phyloP scores from a whole-genome alignment of 768 basidiomycete species.

The Paxillus involutus region DNA sequence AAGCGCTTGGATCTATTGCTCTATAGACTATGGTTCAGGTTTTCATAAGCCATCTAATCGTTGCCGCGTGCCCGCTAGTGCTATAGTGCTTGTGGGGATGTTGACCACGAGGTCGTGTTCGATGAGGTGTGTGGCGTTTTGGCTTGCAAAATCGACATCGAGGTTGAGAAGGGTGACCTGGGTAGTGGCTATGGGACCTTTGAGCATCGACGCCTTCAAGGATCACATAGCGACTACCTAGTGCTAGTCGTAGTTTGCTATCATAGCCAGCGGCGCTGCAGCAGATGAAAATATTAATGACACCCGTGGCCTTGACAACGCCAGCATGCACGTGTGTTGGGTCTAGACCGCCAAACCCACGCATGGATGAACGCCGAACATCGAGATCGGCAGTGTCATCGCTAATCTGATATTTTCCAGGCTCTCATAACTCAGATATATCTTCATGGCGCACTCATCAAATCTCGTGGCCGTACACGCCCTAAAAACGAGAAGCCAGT shows the following conservation, averaged over 20 bases:
- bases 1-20: background rate
- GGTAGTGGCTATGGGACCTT: too few species aligned
- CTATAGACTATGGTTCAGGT: background rate
- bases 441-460: background rate
- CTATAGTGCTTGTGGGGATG: too few species aligned
- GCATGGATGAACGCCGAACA: background rate
- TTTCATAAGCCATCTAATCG: background rate
- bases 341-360: background rate
- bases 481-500: too few species aligned
- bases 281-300: too few species aligned
- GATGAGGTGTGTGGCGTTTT: background rate
- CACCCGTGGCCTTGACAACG: background rate
- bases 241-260: too few species aligned
- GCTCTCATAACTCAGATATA: too few species aligned
- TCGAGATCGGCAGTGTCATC: background rate
- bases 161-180: background rate
- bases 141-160: too few species aligned
- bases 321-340: background rate
- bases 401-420: background rate
- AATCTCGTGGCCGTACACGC: background rate
- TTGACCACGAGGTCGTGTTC: background rate
- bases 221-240: too few species aligned
- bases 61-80: background rate
- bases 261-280: too few species aligned
- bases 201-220: too few species aligned